phyloP scores from a whole-genome alignment of 768 basidiomycete species.

The Tulasnella sp. region DNA sequence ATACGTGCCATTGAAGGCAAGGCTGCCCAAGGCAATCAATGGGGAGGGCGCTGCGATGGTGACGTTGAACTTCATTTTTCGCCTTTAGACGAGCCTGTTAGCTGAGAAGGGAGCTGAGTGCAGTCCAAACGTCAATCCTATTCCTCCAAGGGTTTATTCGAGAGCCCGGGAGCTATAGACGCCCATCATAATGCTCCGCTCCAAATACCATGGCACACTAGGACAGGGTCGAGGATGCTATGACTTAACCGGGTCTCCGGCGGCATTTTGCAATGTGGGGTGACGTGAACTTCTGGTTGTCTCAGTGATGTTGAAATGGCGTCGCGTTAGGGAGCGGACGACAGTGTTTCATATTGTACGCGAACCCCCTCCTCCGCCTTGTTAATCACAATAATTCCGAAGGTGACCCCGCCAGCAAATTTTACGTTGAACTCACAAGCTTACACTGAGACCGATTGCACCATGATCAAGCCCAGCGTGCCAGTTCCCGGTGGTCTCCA shows the following conservation, averaged over 20 bases:
- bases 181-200: neutral
- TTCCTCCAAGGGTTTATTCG: neutral
- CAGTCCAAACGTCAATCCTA: neutral
- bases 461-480: no score
- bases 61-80: constrained; percentile 17
- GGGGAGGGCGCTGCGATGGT: constrained; percentile 11
- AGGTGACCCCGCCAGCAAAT: neutral
- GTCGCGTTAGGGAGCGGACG: neutral
- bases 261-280: neutral
- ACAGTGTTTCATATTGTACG: neutral
- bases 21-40: neutral
- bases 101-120: neutral
- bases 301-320: neutral
- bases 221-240: neutral
- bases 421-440: no score
- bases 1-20: constrained; percentile 17
- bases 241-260: neutral
- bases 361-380: neutral
- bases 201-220: neutral
- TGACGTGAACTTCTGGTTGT: neutral
- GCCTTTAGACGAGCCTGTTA: neutral
- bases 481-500: no score
- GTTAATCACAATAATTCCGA: neutral
- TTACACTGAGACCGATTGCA: neutral
- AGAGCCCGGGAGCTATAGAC: neutral